These are phyloP conservation scores for Nakazawaea ernobii DNA, from an alignment of 805 yeast genomes.

Conservation along the genomic window DNA sequence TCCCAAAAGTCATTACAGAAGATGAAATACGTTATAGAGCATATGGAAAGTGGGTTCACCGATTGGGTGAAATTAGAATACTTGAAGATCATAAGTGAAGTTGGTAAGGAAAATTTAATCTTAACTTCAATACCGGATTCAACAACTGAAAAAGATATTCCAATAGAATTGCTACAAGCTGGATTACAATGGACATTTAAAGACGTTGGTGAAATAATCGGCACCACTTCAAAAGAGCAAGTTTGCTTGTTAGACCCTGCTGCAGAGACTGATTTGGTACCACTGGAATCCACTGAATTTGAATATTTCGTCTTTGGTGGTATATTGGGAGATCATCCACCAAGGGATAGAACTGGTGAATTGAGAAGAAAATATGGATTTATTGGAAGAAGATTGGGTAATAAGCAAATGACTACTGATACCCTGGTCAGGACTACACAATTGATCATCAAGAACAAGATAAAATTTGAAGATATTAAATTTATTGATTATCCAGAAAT, in stretches of 20 bases:
- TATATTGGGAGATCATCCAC: constrained; percentile 89
- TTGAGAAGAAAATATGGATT: constrained; percentile 76
- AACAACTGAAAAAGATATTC: constrained; percentile 60
- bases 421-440: constrained; percentile 94
- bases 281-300: constrained; percentile 58
- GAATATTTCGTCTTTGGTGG: constrained; percentile 97
- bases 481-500: constrained; percentile 94
- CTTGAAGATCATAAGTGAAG: constrained; percentile 72
- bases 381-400: constrained; percentile 81
- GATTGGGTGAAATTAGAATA: constrained; percentile 94
- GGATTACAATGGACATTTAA: constrained; percentile 80
- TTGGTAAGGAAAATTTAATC: constrained; percentile 70
- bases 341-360: constrained; percentile 90
- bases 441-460: constrained; percentile 56
- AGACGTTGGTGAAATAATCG: constrained; percentile 55
- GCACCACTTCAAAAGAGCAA: constrained; percentile 32
- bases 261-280: constrained; percentile 67
- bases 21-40: constrained; percentile 93
- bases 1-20: not conserved
- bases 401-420: constrained; percentile 94
- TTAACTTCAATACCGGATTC: constrained; percentile 69
- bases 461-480: constrained; percentile 62
- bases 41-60: constrained; percentile 95
- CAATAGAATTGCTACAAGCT: constrained; percentile 47
- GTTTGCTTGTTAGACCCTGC: constrained; percentile 89